phyloP scores from a whole-genome alignment of 2,329 filamentous ascomycete species.

The Dothistroma pini region DNA sequence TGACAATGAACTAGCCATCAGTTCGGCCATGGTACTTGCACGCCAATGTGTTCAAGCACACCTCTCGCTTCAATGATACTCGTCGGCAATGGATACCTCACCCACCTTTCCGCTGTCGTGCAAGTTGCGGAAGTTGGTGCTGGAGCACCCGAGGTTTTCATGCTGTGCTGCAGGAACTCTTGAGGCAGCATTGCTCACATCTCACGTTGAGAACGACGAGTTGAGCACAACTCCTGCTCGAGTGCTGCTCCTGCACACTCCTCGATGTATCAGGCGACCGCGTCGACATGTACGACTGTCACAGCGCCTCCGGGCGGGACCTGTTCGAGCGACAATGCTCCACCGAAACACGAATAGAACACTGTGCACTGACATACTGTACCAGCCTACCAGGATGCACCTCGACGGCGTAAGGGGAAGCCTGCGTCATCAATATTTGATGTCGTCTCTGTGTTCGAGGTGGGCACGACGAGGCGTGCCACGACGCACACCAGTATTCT shows the following conservation, averaged over 20 bases:
- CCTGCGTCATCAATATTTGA: background rate
- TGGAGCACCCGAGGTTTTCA: background rate
- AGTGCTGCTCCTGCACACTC: background rate
- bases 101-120: background rate
- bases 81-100: background rate
- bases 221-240: too few relatives aligned
- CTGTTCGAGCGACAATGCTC: background rate
- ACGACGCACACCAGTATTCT: background rate
- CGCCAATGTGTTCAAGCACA: background rate
- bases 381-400: background rate
- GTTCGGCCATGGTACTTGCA: background rate
- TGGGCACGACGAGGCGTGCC: background rate
- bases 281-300: background rate
- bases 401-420: constrained; percentile 2
- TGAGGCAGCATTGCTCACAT: background rate
- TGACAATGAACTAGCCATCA: background rate
- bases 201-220: background rate
- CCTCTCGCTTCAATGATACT: background rate
- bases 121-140: background rate
- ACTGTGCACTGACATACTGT: too few relatives aligned
- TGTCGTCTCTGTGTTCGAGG: background rate
- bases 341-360: constrained; percentile 1
- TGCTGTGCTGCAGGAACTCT: background rate
- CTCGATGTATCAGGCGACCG: background rate
- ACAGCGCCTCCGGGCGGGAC: background rate